Base-by-base conservation (phyloP, 345 rosid genomes). In the Corchorus olitorius region DNA sequence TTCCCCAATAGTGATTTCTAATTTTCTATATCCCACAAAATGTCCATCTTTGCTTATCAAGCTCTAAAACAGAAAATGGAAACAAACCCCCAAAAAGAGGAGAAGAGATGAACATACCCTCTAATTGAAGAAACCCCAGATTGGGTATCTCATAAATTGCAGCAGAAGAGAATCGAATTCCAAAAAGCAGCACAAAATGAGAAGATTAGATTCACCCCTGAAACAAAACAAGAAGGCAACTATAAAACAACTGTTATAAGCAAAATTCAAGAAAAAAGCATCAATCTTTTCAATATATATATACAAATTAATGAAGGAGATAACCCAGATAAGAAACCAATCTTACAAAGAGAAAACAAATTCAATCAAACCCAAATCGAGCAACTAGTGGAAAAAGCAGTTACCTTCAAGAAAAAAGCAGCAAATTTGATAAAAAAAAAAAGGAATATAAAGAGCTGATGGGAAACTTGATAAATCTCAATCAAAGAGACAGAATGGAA, bases 61-160 rank as follows among this genome's bases (percentile, higher is more conserved):
- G 22, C 6, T 33, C 16, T 33, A 20, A 50, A 35, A 52, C 19
- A 43, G 37, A 56, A 19, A 35, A 14, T 15, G 56, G 34, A 19
- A 72, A 17, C 13, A 52, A 16, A 62, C 33, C 55, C 65, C 22
- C 13, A 11, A 4, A 70, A 6, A 75, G 58, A 43, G 45, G 39
- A 48, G 33, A 56, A 27, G 16, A 48, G 17, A 14, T 20, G 19
- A 16, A 34, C 8, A 22, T 33, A 73, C 61, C 61, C 83, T 70
- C 14, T 48, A 19, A 53, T 39, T n/a, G 65, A 74, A 64, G 78
- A 59, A 69, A 76, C 43, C 77, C 67, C 75, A 59, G 41, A 70
- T 41, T 17, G 22, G 41, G 10, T 15, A 67, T 16, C 48, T 48
- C 46, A 58, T 27, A 74, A 68, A 49, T 55, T 13, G 70, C 65